phyloP scores from a whole-genome alignment of 768 basidiomycete genomes.

The Sporobolomyces roseus region DNA sequence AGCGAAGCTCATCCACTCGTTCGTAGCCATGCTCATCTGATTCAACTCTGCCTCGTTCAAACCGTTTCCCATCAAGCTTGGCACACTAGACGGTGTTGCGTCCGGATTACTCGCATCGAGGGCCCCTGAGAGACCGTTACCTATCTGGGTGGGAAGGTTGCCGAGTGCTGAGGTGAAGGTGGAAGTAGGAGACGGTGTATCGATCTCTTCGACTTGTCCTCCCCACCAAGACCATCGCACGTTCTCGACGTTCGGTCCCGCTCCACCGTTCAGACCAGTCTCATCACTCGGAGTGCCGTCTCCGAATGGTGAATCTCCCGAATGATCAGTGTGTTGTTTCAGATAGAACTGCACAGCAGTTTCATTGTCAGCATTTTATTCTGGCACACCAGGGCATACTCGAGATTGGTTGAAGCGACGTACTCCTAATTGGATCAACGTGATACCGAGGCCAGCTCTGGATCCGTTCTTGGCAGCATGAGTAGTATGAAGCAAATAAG shows the following conservation, averaged over 20 bases:
- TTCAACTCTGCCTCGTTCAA: conserved; percentile 38
- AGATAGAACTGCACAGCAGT: conserved; percentile 41
- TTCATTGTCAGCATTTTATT: no score
- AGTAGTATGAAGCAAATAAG: conserved; percentile 80
- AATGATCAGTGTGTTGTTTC: conserved; percentile 33
- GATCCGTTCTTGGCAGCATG: conserved; percentile 93
- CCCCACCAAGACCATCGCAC: conserved; percentile 35
- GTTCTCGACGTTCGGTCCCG: conserved; percentile 6
- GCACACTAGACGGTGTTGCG: conserved; percentile 27
- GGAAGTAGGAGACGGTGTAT: conserved; percentile 3
- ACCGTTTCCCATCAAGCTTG: conserved; percentile 45
- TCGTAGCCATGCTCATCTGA: conserved; percentile 52
- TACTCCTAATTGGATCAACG: conserved; percentile 80
- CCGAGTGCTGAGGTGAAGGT: conserved; percentile 15
- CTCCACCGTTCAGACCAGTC: conserved; percentile 34
- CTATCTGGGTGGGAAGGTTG: conserved; percentile 30
- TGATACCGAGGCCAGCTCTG: conserved; percentile 90
- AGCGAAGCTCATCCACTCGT: conserved; percentile 85
- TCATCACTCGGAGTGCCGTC: conserved; percentile 13
- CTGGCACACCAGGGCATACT: no score
- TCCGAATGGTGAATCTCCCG: conserved; percentile 1
- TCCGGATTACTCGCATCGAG: conserved; percentile 24
- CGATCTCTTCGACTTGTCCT: not conserved
- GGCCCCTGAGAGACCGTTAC: not conserved
- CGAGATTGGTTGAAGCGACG: no score